Evolutionary conservation across 2,329 filamentous ascomycete genomes (phyloP), one percentile per base, ranked within the genome.

Genomic region (Fusarium nodosum): DNA sequence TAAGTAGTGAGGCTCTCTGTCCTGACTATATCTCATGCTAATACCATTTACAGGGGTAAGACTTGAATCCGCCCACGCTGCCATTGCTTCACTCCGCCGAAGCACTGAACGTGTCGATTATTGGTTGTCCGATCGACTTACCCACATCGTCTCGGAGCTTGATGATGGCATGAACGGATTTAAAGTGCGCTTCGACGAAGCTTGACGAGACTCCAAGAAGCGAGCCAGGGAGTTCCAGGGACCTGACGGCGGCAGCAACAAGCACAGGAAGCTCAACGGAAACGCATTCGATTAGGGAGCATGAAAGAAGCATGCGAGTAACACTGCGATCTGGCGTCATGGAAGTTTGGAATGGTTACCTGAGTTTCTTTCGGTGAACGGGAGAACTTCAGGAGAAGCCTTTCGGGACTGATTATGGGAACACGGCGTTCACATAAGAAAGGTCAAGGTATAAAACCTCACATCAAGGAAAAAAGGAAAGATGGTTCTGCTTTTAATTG

Each of bases 111-210:
- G 6, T 22, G 11, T 22, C 13, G n/a, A 4, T 9, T 5, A 20
- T 7, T 11, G 36, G n/a, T n/a, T n/a, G n/a, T n/a, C n/a, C n/a
- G n/a, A n/a, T n/a, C n/a, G n/a, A n/a, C n/a, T n/a, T n/a, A n/a
- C n/a, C n/a, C n/a, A n/a, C 26, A 8, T 46, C 11, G 9, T 2
- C 4, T 10, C 11, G 5, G 12, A 31, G 18, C 6, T 46, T 9
- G 7, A 9, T 5, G 13, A 18, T 7, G 13, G 30, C 13, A 15
- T 11, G 2, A 5, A 2, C 4, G 12, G 45, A 26, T 56, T 38
- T 7, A 36, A 3, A 7, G 16, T 11, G 1, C 16, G 11, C 0
- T 22, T 56, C 13, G 1, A 31, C 0, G 1, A 16, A 5, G n/a
- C 42, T 3, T 11, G 15, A 4, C 31, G 3, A 0, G 2, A 5